These are phyloP conservation scores for Marasmius sp. DNA, from an alignment of 1,284 basidiomycete genomes.

Conservation along the genomic window DNA sequence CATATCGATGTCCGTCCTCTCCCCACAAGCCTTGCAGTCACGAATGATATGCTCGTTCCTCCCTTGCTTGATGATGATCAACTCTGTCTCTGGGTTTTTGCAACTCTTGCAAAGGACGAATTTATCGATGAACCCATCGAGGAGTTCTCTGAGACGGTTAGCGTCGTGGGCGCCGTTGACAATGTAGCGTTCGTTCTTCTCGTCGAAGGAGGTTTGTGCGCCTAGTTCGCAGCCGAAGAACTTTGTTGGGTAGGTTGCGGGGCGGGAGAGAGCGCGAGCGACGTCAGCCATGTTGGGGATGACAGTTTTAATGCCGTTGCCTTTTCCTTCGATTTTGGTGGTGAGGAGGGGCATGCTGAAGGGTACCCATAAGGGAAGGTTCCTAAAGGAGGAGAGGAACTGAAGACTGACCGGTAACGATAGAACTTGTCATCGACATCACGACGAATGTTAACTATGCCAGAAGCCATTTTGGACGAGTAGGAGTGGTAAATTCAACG, in stretches of 20 bases:
- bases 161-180: conserved; percentile 98
- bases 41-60: conserved; percentile 83
- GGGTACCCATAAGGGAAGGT: conserved; percentile 13
- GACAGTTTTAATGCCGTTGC: conserved; percentile 99
- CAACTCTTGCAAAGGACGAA: conserved; percentile 97
- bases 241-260: conserved; percentile 96
- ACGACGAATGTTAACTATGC: conserved; percentile 94
- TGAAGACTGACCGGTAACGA: conserved; percentile 70
- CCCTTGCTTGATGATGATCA: conserved; percentile 81
- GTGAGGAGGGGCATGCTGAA: conserved; percentile 90
- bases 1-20: conserved; percentile 93
- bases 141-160: conserved; percentile 89
- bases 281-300: conserved; percentile 99
- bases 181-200: conserved; percentile 97
- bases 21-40: conserved; percentile 98
- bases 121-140: conserved; percentile 97
- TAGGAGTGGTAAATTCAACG: conserved; percentile 47
- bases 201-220: conserved; percentile 95
- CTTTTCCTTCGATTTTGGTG: conserved; percentile 98
- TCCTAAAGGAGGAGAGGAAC: neutral
- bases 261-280: conserved; percentile 91
- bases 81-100: conserved; percentile 99
- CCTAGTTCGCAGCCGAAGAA: conserved; percentile 99
- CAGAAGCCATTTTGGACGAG: conserved; percentile 82
- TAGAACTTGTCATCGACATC: conserved; percentile 97